Evolutionary conservation across 257 asterid genomes (phyloP), one percentile per base, ranked within the genome.

Genomic region (Rhazya stricta): DNA sequence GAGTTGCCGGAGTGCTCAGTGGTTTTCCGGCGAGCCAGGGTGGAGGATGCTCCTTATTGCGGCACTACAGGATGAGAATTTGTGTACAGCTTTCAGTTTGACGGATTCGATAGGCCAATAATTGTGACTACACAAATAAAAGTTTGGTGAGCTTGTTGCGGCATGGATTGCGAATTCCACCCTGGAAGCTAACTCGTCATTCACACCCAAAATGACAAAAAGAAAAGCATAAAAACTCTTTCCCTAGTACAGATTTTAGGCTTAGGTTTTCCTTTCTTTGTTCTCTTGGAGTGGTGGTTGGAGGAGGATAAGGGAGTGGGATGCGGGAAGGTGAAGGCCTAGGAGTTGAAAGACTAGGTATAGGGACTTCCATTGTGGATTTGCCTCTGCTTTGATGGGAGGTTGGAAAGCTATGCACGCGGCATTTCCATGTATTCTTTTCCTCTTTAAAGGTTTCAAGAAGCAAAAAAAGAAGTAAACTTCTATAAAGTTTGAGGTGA

Each of bases 1-100:
- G 97, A 91, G 83, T 71, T 91, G 82, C 96, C 97, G 61, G 97
- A 91, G 60, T 91, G 78, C 15, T 80, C 91, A 3, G 76, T 85
- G 83, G 96, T 90, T 68, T 88, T 90, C 87, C 88, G 89, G 76
- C 82, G 84, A 70, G 73, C 61, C 8, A 7, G 81, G 39, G 79
- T 79, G 72, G 84, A 71, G 67, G 84, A 80, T 74, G 77, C 89
- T 11, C 77, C 91, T 32, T 86, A 90, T 36, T 83, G 77, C 13
- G 87, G 80, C 7, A 79, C 89, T 60, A 74, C 84, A 45, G 86
- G 86, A 76, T 86, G 67, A 80, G 79, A 72, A 32, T 63, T 30
- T 30, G 53, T 76, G 72, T 56, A 67, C 68, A 70, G 45, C 53
- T 75, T 74, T 62, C 51, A 29, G 34, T 41, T 37, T 67, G 76